Base-by-base conservation (phyloP, 768 basidiomycete genomes). In the Rhizopogon vinicolor region DNA sequence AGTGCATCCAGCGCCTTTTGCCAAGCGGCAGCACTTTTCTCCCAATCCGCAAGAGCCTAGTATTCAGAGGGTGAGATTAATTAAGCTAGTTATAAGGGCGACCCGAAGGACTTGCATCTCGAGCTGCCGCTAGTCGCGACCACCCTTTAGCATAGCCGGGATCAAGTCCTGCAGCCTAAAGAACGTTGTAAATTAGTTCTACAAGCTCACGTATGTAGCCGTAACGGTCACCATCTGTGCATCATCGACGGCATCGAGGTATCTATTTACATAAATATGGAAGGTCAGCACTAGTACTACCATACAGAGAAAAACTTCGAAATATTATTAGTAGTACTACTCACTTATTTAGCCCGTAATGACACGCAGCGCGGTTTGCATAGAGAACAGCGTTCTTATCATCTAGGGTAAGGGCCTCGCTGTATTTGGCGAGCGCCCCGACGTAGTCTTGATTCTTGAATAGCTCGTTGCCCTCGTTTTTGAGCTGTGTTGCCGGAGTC, bases 311-410 rank as follows among this genome's bases (percentile, higher is more conserved):
- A 18, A 25, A 33, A 33, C 31, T 8, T 33, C 9, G 16, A 25
- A 25, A 25, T 25, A 25, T 5, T 25, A 25, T 25, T 4, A 25
- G 25, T 25, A 25, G 25, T 5, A 25, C 25, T 4, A 25, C 52
- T 37, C 39, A 75, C 76, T 65, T 68, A 52, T 74, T 71, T 64
- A 77, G 58, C 0, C 63, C 63, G 39, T 75, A 57, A 42, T 62
- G 62, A 51, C 70, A 70, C 14, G 76, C 78, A 6, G 78, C 75
- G 13, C 78, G 72, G 60, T 80, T 80, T 18, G 73, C 70, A 58
- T 72, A 76, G 16, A 78, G 62, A 8, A 80, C 61, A 1, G 76
- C 72, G 60, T 76, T 76, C 18, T 63, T 60, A 10, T 68, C 68
- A 43, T 74, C 69, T 50, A 68, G 62, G 42, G 66, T 64, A 60